A percentile compares a stretch with the other conserved stretches of the same genome.
Conservation (phyloP, 805 yeast genomes). For the Candida tallmaniae region DNA sequence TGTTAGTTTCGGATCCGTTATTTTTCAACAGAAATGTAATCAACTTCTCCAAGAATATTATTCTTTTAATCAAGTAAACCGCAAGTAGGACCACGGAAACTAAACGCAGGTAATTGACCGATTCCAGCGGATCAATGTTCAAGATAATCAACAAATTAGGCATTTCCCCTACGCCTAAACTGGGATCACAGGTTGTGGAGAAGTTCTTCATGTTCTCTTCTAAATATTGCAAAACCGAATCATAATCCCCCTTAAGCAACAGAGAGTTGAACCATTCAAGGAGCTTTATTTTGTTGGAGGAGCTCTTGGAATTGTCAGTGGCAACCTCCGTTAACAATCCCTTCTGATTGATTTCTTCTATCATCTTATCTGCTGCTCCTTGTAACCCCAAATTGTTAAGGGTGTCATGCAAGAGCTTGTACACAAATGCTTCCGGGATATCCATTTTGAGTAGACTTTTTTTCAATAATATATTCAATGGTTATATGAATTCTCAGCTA, state of each 20-base stretch:
- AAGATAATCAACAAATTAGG: constrained; percentile 5
- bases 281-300: constrained; percentile 8
- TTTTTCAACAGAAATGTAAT: constrained; percentile 8
- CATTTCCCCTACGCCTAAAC: constrained; percentile 4
- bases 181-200: constrained; percentile 1
- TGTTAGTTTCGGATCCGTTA: constrained; percentile 6
- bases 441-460: no score
- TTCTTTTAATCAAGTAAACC: constrained; percentile 23
- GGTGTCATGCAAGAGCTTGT: constrained; percentile 8
- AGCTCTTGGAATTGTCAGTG: neutral
- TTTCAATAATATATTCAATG: no score
- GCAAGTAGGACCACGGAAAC: constrained; percentile 2
- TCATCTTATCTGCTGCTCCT: constrained; percentile 8
- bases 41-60: constrained; percentile 17
- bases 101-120: constrained; percentile 2
- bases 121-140: constrained; percentile 1
- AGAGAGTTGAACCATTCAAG: constrained; percentile 8
- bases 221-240: constrained; percentile 6
- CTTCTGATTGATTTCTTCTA: constrained; percentile 10
- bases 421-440: constrained; percentile 13
- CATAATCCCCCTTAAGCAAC: constrained; percentile 9
- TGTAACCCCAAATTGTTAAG: constrained; percentile 12
- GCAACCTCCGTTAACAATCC: constrained; percentile 6
- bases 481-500: no score
- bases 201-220: constrained; percentile 6